Conservation (phyloP, 495 filamentous ascomycete genomes). For the Filosporella fistucella region DNA sequence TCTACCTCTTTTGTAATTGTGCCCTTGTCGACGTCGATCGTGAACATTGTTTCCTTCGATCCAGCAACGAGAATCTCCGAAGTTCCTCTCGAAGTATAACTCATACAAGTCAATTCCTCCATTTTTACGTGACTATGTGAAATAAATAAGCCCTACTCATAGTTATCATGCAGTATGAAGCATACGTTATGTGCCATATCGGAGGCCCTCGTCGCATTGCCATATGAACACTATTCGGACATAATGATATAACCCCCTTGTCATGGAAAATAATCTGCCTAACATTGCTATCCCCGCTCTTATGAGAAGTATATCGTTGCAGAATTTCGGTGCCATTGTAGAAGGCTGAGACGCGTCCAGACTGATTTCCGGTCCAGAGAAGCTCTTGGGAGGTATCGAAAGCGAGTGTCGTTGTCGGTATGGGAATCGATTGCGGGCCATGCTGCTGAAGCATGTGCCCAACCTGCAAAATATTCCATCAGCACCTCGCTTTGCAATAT, state of each 20-base stretch:
- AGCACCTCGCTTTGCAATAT: conserved; percentile 7
- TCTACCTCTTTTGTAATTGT: conserved; percentile 64
- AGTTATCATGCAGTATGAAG: neutral
- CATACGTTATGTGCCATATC: conserved; percentile 68
- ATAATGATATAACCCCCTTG: conserved; percentile 76
- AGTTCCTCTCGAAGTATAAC: conserved; percentile 79
- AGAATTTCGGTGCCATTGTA: conserved; percentile 75
- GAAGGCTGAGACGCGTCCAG: conserved; percentile 77
- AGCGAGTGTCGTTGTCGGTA: conserved; percentile 66
- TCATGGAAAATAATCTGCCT: conserved; percentile 83
- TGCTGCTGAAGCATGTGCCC: conserved; percentile 68
- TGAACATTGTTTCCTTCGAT: conserved; percentile 80
- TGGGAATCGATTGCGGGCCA: conserved; percentile 53
- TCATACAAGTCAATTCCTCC: conserved; percentile 85
- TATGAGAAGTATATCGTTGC: conserved; percentile 64
- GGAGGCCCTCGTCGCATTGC: conserved; percentile 72
- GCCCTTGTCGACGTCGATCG: conserved; percentile 84
- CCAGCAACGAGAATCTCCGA: conserved; percentile 83
- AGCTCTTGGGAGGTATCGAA: conserved; percentile 89
- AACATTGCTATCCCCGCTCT: conserved; percentile 62
- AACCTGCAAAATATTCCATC: conserved; percentile 44
- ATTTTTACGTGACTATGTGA: conserved; percentile 56
- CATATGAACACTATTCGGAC: conserved; percentile 78
- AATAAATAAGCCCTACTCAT: conserved; percentile 2
- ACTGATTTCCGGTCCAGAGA: conserved; percentile 87